Evolutionary conservation across 1,139 yeast genomes (phyloP).

Genomic region (Hansenula lynferdii): DNA sequence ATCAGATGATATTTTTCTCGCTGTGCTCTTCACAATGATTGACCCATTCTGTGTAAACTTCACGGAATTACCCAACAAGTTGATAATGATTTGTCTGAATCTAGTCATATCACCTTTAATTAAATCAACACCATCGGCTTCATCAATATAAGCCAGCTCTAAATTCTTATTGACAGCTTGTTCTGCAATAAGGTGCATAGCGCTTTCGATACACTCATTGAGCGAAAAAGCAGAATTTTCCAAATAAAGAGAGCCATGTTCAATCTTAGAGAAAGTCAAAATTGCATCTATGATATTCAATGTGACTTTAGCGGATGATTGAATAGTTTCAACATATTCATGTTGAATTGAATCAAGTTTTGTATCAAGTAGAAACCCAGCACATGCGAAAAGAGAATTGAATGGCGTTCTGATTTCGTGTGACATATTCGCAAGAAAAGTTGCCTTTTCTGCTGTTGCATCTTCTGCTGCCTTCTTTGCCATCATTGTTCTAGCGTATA

Average conservation of each 20-base stretch:
- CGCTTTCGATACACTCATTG: constrained; percentile 47
- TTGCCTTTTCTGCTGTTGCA: constrained; percentile 55
- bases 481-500: constrained; percentile 45
- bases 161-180: constrained; percentile 43
- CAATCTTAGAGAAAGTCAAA: constrained; percentile 51
- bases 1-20: constrained; percentile 28
- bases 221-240: constrained; percentile 46
- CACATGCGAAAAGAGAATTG: constrained; percentile 51
- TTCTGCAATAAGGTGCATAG: constrained; percentile 48
- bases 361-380: constrained; percentile 49
- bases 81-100: constrained; percentile 49
- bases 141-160: constrained; percentile 44
- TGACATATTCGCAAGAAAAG: constrained; percentile 56
- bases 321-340: constrained; percentile 52
- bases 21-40: constrained; percentile 36
- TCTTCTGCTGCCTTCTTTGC: constrained; percentile 56
- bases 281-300: constrained; percentile 54
- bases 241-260: constrained; percentile 47
- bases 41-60: constrained; percentile 49
- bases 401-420: constrained; percentile 58
- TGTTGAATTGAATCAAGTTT: constrained; percentile 40
- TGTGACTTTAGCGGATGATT: constrained; percentile 48
- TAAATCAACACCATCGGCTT: constrained; percentile 37
- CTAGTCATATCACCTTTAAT: constrained; percentile 49
- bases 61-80: constrained; percentile 53